A percentile compares a stretch with the other conserved stretches of the same genome.
Conservation (phyloP, 768 basidiomycete species). For the Pilatotrama ljubarskyi region DNA sequence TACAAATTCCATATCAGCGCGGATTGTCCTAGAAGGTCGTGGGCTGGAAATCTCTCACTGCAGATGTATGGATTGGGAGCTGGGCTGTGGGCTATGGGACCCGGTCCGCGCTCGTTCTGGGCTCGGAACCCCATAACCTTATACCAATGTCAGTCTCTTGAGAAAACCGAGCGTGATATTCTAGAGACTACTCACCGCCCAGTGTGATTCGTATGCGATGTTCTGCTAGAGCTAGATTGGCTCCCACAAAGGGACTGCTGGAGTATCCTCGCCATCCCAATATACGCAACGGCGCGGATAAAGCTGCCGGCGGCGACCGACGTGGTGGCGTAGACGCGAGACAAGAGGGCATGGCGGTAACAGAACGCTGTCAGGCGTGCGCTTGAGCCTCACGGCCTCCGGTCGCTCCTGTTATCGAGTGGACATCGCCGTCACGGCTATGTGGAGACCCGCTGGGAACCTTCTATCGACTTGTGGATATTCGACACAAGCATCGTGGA, state of each 20-base stretch:
- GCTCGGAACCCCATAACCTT: conserved; percentile 19
- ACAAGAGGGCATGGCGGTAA: conserved; percentile 4
- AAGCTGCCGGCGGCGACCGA: neutral
- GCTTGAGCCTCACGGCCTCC: conserved; percentile 4
- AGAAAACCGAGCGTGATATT: neutral
- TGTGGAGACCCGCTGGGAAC: conserved; percentile 5
- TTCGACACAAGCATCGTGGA: conserved; percentile 9
- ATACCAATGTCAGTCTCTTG: neutral
- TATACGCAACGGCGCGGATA: neutral
- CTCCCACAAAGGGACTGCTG: neutral
- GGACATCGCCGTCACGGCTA: conserved; percentile 16
- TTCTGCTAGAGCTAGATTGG: conserved; percentile 6
- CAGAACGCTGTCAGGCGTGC: conserved; percentile 3
- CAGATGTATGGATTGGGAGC: conserved; percentile 3
- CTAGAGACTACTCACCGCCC: conserved; percentile 8
- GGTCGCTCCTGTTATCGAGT: conserved; percentile 19
- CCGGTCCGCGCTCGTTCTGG: neutral
- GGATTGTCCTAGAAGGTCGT: neutral
- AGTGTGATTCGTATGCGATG: neutral
- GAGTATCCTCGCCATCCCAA: neutral
- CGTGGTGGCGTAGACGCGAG: neutral
- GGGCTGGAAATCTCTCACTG: conserved; percentile 10
- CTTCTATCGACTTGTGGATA: conserved; percentile 11
- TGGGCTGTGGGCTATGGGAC: conserved; percentile 9
- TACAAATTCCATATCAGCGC: neutral